Conservation (phyloP, 257 asterid genomes). For the Plectranthus barbatus region DNA sequence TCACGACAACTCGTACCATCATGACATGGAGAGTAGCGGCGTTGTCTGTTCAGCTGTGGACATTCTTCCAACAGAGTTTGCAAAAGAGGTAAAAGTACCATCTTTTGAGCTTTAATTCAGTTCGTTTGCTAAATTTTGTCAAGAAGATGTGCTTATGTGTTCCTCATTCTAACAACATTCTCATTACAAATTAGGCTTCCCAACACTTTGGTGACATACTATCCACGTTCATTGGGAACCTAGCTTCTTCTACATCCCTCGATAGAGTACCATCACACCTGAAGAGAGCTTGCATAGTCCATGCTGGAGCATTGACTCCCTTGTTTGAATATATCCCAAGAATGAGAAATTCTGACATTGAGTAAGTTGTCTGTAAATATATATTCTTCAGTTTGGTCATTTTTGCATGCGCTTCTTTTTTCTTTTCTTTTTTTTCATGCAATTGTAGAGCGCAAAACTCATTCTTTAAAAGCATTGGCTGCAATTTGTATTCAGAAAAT, state of each 20-base stretch:
- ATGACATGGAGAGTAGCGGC: constrained; percentile 76
- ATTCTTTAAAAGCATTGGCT: too few species aligned
- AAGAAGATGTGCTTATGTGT: neutral
- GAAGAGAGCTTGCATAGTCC: constrained; percentile 79
- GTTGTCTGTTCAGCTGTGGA: constrained; percentile 85
- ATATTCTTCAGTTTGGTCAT: neutral
- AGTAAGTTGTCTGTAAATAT: constrained; percentile 44
- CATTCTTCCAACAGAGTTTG: constrained; percentile 95
- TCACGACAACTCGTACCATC: constrained; percentile 54
- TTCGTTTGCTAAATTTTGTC: neutral
- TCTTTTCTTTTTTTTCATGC: too few species aligned
- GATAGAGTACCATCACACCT: constrained; percentile 65
- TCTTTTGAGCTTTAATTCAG: neutral
- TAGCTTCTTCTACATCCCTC: constrained; percentile 55
- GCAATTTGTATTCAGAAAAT: too few species aligned
- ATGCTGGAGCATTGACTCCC: constrained; percentile 62
- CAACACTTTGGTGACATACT: constrained; percentile 90
- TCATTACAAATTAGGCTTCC: constrained; percentile 59
- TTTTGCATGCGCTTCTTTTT: too few species aligned
- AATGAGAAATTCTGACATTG: constrained; percentile 68
- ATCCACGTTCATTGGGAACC: constrained; percentile 59
- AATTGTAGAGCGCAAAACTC: too few species aligned
- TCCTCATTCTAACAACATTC: neutral
- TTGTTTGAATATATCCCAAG: constrained; percentile 77
- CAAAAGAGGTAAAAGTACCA: constrained; percentile 66